A percentile compares a stretch with the other conserved stretches of the same genome.
These are phyloP conservation scores for Manihot esculenta DNA, from an alignment of 441 rosid genomes.

Conservation along the genomic window DNA sequence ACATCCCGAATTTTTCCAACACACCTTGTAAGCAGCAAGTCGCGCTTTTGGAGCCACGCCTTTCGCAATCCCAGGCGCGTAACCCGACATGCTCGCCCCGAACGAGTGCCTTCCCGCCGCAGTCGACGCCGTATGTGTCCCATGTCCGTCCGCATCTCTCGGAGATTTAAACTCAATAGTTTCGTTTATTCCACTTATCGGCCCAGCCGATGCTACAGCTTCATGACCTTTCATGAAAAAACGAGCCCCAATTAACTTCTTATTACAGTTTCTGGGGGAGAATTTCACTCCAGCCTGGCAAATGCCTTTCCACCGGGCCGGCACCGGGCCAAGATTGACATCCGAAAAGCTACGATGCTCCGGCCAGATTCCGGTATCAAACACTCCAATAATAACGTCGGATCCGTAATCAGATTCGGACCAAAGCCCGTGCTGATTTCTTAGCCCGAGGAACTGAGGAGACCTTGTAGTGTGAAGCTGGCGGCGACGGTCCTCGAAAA, in stretches of 20 bases:
- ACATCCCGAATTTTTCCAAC: slow-evolving; percentile 78
- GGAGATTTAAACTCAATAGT: slow-evolving; percentile 77
- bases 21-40: slow-evolving; percentile 67
- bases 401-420: slow-evolving; percentile 78
- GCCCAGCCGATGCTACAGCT: slow-evolving; percentile 40
- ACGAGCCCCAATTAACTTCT: slow-evolving; percentile 70
- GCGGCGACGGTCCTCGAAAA: slow-evolving; percentile 62
- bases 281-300: slow-evolving; percentile 57
- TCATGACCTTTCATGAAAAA: slow-evolving; percentile 76
- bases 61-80: slow-evolving; percentile 70
- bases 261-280: slow-evolving; percentile 44
- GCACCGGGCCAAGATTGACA: slow-evolving; percentile 67
- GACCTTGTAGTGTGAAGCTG: slow-evolving; percentile 79
- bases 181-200: slow-evolving; percentile 54
- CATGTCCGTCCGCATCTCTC: slow-evolving; percentile 87
- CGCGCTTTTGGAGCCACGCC: slow-evolving; percentile 84
- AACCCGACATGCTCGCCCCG: slow-evolving; percentile 69
- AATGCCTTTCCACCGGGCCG: slow-evolving; percentile 63
- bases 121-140: slow-evolving; percentile 86
- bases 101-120: slow-evolving; percentile 70
- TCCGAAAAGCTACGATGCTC: slow-evolving; percentile 74
- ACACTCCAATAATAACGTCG: slow-evolving; percentile 65
- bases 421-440: slow-evolving; percentile 75
- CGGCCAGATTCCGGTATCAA: slow-evolving; percentile 82
- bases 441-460: slow-evolving; percentile 80